phyloP scores from a whole-genome alignment of 1,284 basidiomycete genomes.

The Peniophora sp. region DNA sequence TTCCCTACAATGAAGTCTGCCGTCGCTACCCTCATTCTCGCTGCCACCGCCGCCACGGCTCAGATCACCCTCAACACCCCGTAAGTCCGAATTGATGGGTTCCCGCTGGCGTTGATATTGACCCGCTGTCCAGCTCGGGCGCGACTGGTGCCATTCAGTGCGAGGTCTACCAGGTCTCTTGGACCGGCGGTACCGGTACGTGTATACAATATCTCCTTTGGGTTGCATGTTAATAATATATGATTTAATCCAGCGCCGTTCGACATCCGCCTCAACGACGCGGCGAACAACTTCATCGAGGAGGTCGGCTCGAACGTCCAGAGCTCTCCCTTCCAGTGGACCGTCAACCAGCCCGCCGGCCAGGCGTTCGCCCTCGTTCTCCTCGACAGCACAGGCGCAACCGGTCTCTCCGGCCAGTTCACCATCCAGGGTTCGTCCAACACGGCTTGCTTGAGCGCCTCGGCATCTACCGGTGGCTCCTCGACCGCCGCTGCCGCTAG shows the following conservation, averaged over 20 bases:
- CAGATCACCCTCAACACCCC: background rate
- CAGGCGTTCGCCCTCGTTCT: background rate
- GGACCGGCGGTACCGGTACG: background rate
- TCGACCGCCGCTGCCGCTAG: background rate
- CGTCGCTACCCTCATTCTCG: background rate
- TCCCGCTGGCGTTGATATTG: background rate
- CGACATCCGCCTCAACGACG: background rate
- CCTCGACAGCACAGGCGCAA: background rate
- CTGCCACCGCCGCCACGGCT: background rate
- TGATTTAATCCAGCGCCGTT: background rate
- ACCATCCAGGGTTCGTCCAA: background rate
- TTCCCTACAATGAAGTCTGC: background rate
- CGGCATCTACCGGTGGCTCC: background rate
- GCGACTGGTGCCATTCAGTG: background rate
- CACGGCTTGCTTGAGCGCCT: background rate
- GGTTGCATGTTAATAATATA: background rate
- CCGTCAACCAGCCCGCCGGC: conserved; percentile 1
- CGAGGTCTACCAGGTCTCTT: background rate
- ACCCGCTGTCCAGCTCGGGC: background rate
- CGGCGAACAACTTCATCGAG: background rate
- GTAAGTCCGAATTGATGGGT: background rate
- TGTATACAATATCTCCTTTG: background rate
- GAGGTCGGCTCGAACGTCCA: background rate
- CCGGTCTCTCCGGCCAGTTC: background rate
- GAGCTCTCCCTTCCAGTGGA: background rate